These are phyloP conservation scores for Backusella mclennaniae DNA, from an alignment of 192 early-diverging fungal species.

Conservation along the genomic window DNA sequence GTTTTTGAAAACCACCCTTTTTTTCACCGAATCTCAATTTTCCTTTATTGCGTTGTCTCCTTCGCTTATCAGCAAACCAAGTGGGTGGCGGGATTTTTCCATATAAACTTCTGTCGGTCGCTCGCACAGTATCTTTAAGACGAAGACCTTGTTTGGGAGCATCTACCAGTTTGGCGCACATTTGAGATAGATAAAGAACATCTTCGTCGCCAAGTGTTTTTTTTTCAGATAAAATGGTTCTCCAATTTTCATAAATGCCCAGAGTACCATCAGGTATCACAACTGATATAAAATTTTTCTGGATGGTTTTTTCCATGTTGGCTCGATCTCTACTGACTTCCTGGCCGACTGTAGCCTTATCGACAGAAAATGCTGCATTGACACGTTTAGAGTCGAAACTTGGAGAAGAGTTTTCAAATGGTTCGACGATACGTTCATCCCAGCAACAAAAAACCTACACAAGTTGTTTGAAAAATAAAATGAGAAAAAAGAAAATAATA, in stretches of 20 bases:
- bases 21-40: neutral
- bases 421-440: conserved; percentile 33
- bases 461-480: neutral
- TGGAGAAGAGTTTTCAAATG: conserved; percentile 15
- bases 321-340: neutral
- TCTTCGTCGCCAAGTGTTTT: conserved; percentile 17
- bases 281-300: conserved; percentile 15
- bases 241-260: conserved; percentile 26
- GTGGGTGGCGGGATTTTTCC: conserved; percentile 8
- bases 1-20: neutral
- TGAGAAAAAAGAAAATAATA: too few species aligned
- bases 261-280: conserved; percentile 16
- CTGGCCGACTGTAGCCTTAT: neutral
- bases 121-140: conserved; percentile 1
- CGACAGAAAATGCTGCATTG: conserved; percentile 17
- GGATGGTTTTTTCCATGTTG: neutral
- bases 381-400: neutral
- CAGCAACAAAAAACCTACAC: conserved; percentile 40
- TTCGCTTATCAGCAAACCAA: conserved; percentile 30
- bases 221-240: conserved; percentile 22
- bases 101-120: conserved; percentile 1
- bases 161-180: conserved; percentile 34
- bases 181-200: conserved; percentile 33
- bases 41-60: neutral
- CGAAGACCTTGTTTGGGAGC: conserved; percentile 35